Base-by-base conservation (phyloP, 495 filamentous ascomycete species). In the Aspergillus taichungensis region DNA sequence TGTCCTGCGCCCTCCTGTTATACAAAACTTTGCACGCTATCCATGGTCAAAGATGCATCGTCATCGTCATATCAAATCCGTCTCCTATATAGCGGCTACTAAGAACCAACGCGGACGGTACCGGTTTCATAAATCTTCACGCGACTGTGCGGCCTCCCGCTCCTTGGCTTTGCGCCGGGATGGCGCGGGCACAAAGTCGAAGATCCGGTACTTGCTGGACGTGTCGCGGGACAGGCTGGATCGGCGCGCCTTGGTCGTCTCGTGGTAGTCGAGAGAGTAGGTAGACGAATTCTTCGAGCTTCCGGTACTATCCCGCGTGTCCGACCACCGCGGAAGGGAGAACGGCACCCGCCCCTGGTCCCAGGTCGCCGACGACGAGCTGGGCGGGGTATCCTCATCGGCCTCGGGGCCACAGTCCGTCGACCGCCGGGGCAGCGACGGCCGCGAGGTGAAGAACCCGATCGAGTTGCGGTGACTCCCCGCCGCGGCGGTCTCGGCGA, bases 281-380 rank as follows among this genome's bases (percentile, higher is more conserved):
- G 66, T 68, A 6, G 71, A 70, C 12, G 64, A 70, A 38, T 73
- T 71, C 30, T 74, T 72, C 31, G 71, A 72, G 54, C 64, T 74
- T 10, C 62, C 59, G 14, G 64, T 70, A 49, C 69, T 71, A 34
- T 73, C 71, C 8, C 68, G 68, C 30, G 65, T 54, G 44, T 76
- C 73, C 28, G 63, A 68, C 64, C 64, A 71, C 36, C 60, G 63
- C 30, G 64, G 67, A 40, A 63, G 66, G 31, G 65, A 54, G 51
- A 67, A 68, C 11, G 62, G 62, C 28, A 69, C 65, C 36, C 67
- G 63, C 8, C 52, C 63, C 37, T 69, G 66, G 29, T 76, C 73
- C 72, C 73, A 76, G 6, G 60, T 72, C 30, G 71, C 70, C 8
- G 73, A 75, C 3, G 73, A 72, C 8, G 74, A 76, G 47, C 67